Conservation (phyloP, 257 asterid genomes). For the Solanum habrochaites region DNA sequence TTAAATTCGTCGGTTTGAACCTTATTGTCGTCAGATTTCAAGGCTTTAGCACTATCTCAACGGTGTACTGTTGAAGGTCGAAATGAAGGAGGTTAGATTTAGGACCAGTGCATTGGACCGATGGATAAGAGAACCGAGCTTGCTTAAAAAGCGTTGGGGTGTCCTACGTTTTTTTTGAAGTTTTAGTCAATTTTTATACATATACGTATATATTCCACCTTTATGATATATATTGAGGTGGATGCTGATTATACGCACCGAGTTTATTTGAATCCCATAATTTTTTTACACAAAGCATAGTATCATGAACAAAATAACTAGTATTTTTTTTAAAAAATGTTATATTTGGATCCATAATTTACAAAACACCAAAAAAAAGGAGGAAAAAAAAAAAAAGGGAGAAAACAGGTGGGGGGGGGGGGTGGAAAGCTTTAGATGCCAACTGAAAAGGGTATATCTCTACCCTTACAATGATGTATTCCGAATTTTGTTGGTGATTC, state of each 20-base stretch:
- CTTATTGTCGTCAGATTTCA: fast-evolving
- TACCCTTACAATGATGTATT: no score
- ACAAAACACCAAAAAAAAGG: no score
- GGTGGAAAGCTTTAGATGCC: not conserved
- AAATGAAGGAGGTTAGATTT: not conserved
- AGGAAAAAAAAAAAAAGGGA: no score
- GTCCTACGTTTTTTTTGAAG: not conserved
- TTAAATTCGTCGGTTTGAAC: not conserved
- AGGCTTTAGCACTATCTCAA: not conserved
- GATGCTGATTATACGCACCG: not conserved
- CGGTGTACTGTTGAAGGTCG: not conserved
- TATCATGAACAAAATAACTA: not conserved
- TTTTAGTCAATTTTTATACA: not conserved
- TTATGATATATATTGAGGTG: not conserved
- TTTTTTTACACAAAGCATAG: not conserved
- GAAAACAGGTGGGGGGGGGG: no score
- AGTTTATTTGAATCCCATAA: not conserved
- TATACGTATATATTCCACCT: not conserved
- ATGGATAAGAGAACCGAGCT: no score
- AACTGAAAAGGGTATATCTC: no score
- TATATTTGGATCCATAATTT: not conserved
- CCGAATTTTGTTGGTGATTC: no score
- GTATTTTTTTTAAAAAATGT: not conserved
- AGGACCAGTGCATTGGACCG: not conserved
- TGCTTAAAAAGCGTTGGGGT: no score